Evolutionary conservation across 108 stramenopile genomes (phyloP).

Genomic region (Cyclotella baltica): DNA sequence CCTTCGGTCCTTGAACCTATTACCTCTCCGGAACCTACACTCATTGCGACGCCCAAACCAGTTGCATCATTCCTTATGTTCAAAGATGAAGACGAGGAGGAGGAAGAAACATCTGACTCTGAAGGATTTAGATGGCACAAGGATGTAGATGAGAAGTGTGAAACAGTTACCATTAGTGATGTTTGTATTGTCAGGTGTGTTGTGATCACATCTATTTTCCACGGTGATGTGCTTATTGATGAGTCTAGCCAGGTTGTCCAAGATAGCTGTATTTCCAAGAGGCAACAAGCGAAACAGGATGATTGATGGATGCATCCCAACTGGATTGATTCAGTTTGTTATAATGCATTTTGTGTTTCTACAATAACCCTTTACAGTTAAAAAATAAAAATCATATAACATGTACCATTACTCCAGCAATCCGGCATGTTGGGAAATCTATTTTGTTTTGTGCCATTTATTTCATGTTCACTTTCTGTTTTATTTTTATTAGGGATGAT

Average conservation of each 20-base stretch:
- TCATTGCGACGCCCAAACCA: neutral
- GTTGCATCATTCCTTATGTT: neutral
- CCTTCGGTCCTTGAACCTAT: conserved; percentile 3
- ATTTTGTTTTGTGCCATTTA: too few relatives aligned
- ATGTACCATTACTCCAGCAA: too few relatives aligned
- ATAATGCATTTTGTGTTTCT: too few relatives aligned
- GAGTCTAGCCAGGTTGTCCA: neutral
- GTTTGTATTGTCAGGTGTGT: conserved; percentile 14
- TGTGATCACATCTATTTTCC: conserved; percentile 9
- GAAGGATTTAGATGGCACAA: conserved; percentile 8
- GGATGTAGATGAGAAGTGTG: conserved; percentile 18
- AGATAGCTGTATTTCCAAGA: conserved; percentile 8
- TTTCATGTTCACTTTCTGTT: too few relatives aligned
- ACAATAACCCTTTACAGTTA: too few relatives aligned
- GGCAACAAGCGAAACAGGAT: conserved; percentile 16
- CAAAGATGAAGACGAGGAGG: neutral
- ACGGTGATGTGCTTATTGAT: conserved; percentile 12
- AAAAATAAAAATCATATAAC: too few relatives aligned
- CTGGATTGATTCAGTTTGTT: too few relatives aligned
- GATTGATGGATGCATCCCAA: neutral
- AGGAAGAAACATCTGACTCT: neutral
- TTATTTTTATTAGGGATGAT: too few relatives aligned
- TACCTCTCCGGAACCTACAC: neutral
- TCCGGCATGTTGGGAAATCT: too few relatives aligned
- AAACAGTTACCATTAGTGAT: neutral